Evolutionary conservation across 2,329 filamentous ascomycete genomes (phyloP).

Genomic region (Cladobotryum mycophilum): DNA sequence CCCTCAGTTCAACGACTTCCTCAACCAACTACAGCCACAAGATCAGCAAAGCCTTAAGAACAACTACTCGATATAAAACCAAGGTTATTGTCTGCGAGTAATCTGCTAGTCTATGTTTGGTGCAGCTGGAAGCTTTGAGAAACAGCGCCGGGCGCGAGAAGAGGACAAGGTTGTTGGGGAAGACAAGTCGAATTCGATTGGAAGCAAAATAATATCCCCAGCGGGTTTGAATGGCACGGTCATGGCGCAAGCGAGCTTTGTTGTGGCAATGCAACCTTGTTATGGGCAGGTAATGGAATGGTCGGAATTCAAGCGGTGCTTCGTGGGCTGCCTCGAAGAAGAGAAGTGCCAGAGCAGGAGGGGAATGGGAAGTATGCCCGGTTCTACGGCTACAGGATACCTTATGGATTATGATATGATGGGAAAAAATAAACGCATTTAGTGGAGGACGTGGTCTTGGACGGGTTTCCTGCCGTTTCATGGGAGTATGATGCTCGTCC

Average conservation of each 20-base stretch:
- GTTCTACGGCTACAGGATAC: background rate
- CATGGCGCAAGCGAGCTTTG: background rate
- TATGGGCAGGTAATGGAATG: background rate
- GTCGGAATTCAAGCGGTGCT: background rate
- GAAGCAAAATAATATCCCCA: background rate
- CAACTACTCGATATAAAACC: constrained; percentile 39
- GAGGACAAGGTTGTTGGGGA: background rate
- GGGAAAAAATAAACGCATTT: background rate
- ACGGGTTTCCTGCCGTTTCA: constrained; percentile 3
- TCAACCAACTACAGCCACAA: constrained; percentile 42
- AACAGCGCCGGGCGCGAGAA: constrained; percentile 7
- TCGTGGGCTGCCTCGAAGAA: background rate
- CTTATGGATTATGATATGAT: background rate
- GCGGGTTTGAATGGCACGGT: constrained; percentile 5
- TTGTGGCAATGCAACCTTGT: too few species aligned
- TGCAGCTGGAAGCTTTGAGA: background rate
- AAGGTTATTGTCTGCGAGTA: background rate
- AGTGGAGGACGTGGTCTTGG: constrained; percentile 13
- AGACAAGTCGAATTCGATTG: background rate
- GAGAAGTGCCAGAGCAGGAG: background rate
- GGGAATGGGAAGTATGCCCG: background rate
- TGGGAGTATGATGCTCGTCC: background rate
- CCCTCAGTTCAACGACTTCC: constrained; percentile 51
- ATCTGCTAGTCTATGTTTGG: background rate
- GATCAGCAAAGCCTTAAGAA: constrained; percentile 44